Percentiles rank a stretch among this genome's conserved stretches.
Evolutionary conservation across 2,329 filamentous ascomycete genomes (phyloP).

Genomic region (Penicillium sp.): DNA sequence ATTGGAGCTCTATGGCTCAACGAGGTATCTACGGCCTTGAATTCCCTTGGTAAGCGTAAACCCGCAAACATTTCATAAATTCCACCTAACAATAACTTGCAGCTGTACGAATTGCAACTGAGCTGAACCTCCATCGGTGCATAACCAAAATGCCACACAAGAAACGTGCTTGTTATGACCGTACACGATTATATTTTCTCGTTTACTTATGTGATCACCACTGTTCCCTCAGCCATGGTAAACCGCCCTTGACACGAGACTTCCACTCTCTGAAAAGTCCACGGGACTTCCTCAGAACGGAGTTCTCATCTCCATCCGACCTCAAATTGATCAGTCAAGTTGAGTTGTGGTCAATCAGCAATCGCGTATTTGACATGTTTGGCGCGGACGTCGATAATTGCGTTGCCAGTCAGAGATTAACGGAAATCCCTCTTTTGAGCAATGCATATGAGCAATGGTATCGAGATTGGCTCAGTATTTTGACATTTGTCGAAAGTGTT

Average conservation of each 20-base stretch:
- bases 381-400: conserved; percentile 17
- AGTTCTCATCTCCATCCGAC: conserved; percentile 29
- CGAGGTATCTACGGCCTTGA: conserved; percentile 26
- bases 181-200: conserved; percentile 45
- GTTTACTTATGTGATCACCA: conserved; percentile 48
- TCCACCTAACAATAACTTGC: conserved; percentile 2
- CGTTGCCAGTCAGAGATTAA: conserved; percentile 3
- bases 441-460: conserved; percentile 11
- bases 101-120: conserved; percentile 45
- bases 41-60: conserved; percentile 19
- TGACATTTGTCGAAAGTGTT: neutral
- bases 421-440: conserved; percentile 4
- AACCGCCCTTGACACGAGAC: conserved; percentile 43
- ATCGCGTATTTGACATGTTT: conserved; percentile 16
- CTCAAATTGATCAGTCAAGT: conserved; percentile 21
- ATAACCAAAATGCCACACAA: conserved; percentile 39
- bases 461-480: conserved; percentile 5
- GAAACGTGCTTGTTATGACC: conserved; percentile 36
- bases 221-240: conserved; percentile 40
- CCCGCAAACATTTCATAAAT: conserved; percentile 10
- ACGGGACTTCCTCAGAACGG: conserved; percentile 35
- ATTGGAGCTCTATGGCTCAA: conserved; percentile 46
- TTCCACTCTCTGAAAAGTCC: conserved; percentile 34
- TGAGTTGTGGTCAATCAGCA: conserved; percentile 21
- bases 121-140: conserved; percentile 44